phyloP scores from a whole-genome alignment of 768 basidiomycete genomes.

The Trametes coccinea region DNA sequence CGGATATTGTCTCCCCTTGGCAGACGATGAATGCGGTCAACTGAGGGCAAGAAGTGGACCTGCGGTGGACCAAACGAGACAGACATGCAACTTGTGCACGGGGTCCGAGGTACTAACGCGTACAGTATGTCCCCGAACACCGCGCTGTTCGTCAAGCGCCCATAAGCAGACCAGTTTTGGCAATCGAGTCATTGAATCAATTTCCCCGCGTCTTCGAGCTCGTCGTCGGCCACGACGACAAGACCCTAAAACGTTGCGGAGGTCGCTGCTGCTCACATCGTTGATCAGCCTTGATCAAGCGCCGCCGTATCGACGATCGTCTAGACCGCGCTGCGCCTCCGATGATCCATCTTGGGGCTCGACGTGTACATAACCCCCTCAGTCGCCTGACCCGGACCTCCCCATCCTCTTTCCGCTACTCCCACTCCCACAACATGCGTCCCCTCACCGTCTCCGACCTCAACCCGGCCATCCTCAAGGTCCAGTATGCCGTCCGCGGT shows the following conservation, averaged over 20 bases:
- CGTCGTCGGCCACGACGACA: slow-evolving; percentile 17
- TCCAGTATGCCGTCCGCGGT: slow-evolving; percentile 96
- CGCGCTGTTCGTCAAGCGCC: background rate
- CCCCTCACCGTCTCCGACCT: slow-evolving; percentile 67
- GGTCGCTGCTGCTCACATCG: background rate
- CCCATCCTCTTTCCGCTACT: slow-evolving; percentile 5
- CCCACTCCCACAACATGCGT: slow-evolving; percentile 29
- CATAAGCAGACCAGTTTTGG: background rate
- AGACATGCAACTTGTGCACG: too few species aligned
- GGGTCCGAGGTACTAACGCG: too few species aligned
- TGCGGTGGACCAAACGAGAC: too few species aligned
- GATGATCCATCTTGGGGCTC: slow-evolving; percentile 20
- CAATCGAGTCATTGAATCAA: background rate
- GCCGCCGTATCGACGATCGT: slow-evolving; percentile 12
- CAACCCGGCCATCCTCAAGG: slow-evolving; percentile 82
- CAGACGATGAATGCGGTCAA: too few species aligned
- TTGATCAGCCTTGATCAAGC: slow-evolving; percentile 1
- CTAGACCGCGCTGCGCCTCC: slow-evolving; percentile 11
- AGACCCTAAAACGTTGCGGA: background rate
- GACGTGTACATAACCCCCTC: slow-evolving; percentile 19
- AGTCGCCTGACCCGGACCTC: slow-evolving; percentile 14
- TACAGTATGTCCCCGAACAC: too few species aligned
- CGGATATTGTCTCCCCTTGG: too few species aligned
- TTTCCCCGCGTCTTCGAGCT: slow-evolving; percentile 6
- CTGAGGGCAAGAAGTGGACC: too few species aligned